Percentiles rank a stretch among this genome's conserved stretches.
These are phyloP conservation scores for Trichoderma breve DNA, from an alignment of 2,329 filamentous ascomycete genomes.

Conservation along the genomic window DNA sequence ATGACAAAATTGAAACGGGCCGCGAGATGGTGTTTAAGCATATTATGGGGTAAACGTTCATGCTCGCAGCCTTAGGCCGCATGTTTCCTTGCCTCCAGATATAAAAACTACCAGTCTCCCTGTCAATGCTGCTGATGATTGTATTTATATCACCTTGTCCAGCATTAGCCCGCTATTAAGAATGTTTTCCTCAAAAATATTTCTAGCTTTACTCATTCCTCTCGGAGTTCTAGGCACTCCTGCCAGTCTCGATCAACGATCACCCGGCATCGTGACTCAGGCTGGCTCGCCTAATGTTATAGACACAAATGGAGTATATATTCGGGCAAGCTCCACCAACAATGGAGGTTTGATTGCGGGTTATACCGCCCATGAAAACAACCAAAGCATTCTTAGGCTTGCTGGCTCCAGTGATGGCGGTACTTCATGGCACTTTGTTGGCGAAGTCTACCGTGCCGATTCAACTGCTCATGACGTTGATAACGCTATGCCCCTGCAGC, in stretches of 20 bases:
- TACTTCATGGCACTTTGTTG: not conserved
- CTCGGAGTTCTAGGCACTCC: not conserved
- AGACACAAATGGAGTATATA: not conserved
- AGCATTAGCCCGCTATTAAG: not conserved
- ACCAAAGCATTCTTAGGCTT: not conserved
- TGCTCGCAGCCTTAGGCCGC: not conserved
- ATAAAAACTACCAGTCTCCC: not conserved
- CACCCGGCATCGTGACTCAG: not conserved
- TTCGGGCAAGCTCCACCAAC: not conserved
- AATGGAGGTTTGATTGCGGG: not conserved
- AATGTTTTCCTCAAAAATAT: not conserved
- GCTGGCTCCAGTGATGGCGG: not conserved
- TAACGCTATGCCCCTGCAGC: constrained; percentile 35
- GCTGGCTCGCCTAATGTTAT: not conserved
- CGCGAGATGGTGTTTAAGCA: not conserved
- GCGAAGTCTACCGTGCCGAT: constrained; percentile 1
- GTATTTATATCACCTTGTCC: not conserved
- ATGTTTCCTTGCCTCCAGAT: not conserved
- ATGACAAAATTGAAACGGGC: not conserved
- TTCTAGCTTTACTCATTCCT: not conserved
- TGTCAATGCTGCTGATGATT: not conserved
- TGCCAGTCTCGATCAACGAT: not conserved
- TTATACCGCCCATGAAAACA: not conserved
- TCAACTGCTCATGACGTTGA: constrained; percentile 22
- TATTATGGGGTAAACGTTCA: not conserved